Conservation (phyloP, 2,329 filamentous ascomycete genomes). For the Leptographium wingfieldii region DNA sequence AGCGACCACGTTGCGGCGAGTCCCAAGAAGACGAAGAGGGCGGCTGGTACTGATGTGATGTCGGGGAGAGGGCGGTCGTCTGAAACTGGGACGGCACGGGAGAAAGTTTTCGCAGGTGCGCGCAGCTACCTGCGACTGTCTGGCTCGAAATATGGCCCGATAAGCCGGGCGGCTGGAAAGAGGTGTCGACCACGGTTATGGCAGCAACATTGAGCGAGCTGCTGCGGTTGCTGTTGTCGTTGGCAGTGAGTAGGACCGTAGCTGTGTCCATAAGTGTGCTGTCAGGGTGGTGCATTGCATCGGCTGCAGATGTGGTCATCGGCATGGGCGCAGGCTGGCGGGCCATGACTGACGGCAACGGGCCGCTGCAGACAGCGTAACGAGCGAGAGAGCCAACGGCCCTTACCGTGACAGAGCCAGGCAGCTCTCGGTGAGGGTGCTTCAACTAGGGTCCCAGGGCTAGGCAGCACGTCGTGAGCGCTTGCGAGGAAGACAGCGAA, state of each 20-base stretch:
- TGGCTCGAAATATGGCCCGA: neutral
- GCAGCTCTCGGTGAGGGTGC: neutral
- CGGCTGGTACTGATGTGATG: too few species aligned
- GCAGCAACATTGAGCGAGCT: neutral
- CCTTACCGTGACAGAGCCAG: neutral
- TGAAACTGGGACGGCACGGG: neutral
- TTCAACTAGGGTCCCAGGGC: neutral
- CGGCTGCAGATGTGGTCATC: neutral
- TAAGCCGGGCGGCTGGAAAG: neutral
- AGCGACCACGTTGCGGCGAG: neutral
- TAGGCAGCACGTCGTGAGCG: too few species aligned
- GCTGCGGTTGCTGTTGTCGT: neutral
- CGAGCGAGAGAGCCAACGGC: neutral
- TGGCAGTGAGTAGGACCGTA: neutral
- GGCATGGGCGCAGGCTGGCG: neutral
- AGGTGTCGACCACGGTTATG: neutral
- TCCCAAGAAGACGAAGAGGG: too few species aligned
- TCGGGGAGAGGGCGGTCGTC: neutral
- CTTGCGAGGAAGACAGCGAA: neutral
- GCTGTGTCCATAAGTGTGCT: neutral
- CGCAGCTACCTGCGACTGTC: neutral
- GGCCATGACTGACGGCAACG: slow-evolving; percentile 3
- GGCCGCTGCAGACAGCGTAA: neutral
- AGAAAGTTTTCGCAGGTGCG: neutral
- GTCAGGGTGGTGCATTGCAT: neutral